A percentile compares a stretch with the other conserved stretches of the same genome.
These are phyloP conservation scores for Chamaecyparis obtusa DNA, from an alignment of 75 land plant species.

Conservation along the genomic window DNA sequence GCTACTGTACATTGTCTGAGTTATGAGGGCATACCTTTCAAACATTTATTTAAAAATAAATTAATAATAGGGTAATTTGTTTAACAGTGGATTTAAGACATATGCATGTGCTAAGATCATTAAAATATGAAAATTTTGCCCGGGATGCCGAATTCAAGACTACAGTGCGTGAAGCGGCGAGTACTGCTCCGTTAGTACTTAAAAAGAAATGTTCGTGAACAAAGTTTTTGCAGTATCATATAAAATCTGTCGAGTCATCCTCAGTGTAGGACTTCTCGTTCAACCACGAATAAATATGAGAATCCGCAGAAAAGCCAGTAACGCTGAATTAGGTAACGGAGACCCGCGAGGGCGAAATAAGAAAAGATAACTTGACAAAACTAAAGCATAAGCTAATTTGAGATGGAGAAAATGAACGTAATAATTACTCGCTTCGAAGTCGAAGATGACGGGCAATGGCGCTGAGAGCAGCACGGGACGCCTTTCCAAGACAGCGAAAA, in stretches of 20 bases:
- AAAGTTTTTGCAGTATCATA: too few relatives aligned
- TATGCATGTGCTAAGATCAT: not conserved
- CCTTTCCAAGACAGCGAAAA: slow-evolving; percentile 82
- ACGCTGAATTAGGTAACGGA: not conserved
- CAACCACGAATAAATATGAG: not conserved
- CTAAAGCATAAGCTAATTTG: not conserved
- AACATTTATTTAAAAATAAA: not conserved
- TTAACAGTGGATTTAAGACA: not conserved
- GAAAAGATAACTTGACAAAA: not conserved
- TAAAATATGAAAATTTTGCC: not conserved
- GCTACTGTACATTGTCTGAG: not conserved
- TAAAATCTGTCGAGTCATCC: too few relatives aligned
- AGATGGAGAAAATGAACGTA: not conserved
- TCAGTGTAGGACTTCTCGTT: not conserved
- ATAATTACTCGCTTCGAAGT: slow-evolving; percentile 50
- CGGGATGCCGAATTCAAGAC: too few relatives aligned
- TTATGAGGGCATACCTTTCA: not conserved
- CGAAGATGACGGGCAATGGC: slow-evolving; percentile 92
- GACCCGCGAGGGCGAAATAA: not conserved
- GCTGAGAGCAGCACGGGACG: slow-evolving; percentile 74
- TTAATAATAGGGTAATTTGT: not conserved
- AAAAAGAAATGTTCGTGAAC: too few relatives aligned
- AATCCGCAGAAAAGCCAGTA: not conserved
- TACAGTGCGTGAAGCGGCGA: too few relatives aligned
- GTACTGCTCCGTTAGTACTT: too few relatives aligned